Evolutionary conservation across 345 rosid species (phyloP).

Genomic region (Pseudoturritis turrita): DNA sequence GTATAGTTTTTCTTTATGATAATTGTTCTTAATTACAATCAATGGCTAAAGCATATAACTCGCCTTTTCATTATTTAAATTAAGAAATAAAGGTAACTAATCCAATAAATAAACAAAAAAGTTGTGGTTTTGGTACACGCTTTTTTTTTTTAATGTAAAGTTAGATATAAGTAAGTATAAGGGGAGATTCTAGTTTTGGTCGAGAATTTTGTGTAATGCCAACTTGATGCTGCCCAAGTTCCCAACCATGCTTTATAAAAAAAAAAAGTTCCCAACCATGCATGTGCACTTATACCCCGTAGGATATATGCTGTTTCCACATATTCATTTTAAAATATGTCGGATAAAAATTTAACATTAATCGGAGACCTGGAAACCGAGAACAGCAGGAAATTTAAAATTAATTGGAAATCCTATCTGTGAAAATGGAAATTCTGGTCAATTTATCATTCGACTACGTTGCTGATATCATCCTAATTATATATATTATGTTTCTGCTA

Average conservation of each 20-base stretch:
- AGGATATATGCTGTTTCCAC: constrained; percentile 13
- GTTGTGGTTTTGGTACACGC: neutral
- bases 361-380: neutral
- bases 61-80: neutral
- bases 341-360: neutral
- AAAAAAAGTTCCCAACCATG: constrained; percentile 33
- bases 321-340: neutral
- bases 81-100: neutral
- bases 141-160: neutral
- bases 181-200: constrained; percentile 12
- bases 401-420: neutral
- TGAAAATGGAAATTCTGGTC: no score
- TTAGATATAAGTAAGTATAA: neutral
- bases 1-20: neutral
- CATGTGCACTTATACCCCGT: constrained; percentile 28
- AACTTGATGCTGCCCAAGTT: constrained; percentile 35
- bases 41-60: constrained; percentile 4
- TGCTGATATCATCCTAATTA: no score
- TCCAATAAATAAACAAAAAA: neutral
- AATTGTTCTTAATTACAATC: neutral
- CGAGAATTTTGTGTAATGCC: constrained; percentile 29
- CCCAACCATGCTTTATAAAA: constrained; percentile 34
- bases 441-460: no score
- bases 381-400: neutral
- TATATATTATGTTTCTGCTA: no score